phyloP scores from a whole-genome alignment of 768 basidiomycete genomes.

The Suillus americanus region DNA sequence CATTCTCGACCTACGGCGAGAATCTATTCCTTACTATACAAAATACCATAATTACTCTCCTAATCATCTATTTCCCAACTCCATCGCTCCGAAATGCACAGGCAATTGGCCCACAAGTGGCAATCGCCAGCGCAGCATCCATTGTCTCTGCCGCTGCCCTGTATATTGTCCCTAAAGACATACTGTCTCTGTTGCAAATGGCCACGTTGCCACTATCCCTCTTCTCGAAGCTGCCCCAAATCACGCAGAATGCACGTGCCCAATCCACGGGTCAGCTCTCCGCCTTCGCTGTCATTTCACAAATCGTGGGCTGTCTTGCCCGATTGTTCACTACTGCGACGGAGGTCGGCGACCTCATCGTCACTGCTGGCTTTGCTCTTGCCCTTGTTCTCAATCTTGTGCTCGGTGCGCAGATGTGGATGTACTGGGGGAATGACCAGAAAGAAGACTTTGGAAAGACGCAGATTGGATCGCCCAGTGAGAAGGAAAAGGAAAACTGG shows the following conservation, averaged over 20 bases:
- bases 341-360: slow-evolving; percentile 81
- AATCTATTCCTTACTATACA: slow-evolving; percentile 92
- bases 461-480: slow-evolving; percentile 20
- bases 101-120: slow-evolving; percentile 31
- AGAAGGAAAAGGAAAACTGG: slow-evolving; percentile 29
- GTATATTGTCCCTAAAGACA: slow-evolving; percentile 44
- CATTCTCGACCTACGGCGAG: slow-evolving; percentile 98
- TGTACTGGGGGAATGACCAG: slow-evolving; percentile 71
- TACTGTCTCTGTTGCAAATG: slow-evolving; percentile 73
- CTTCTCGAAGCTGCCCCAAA: slow-evolving; percentile 94
- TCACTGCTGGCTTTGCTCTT: slow-evolving; percentile 81
- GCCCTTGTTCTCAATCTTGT: slow-evolving; percentile 81
- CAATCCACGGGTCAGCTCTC: slow-evolving; percentile 92
- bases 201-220: slow-evolving; percentile 88
- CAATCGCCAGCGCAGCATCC: slow-evolving; percentile 30
- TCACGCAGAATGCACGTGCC: slow-evolving; percentile 72
- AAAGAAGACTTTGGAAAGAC: slow-evolving; percentile 26
- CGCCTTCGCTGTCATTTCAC: slow-evolving; percentile 86
- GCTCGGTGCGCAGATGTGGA: slow-evolving; percentile 82
- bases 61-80: slow-evolving; percentile 71
- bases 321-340: slow-evolving; percentile 91
- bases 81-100: slow-evolving; percentile 24
- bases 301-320: slow-evolving; percentile 87
- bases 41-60: slow-evolving; percentile 83
- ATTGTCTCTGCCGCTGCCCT: slow-evolving; percentile 40